Base-by-base conservation (phyloP, 2,329 filamentous ascomycete genomes). In the Stemphylium lycopersici region DNA sequence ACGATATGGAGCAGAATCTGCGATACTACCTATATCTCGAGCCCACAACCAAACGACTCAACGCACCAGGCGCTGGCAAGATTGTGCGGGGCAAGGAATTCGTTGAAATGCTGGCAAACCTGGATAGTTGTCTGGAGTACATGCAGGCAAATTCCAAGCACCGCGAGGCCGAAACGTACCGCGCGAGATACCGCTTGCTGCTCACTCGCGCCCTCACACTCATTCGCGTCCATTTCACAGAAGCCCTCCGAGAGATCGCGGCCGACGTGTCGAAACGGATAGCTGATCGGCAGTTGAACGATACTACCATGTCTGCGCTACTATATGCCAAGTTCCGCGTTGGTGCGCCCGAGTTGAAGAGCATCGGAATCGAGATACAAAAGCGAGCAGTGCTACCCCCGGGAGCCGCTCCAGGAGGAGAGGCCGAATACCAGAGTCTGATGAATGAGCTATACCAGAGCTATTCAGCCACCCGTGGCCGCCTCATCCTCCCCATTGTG, bases 1-100 rank as follows among this genome's bases (percentile, higher is more conserved):
- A 96, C 62, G 88, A 92, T 54, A 89, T 99, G 52, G 89, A 90
- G 22, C 90, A 90, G 20, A 96, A 97, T 65, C 80, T 97, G n/a
- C 88, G 93, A 70, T 97, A 96, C 76, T 99, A 99, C 74, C 86
- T 90, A 16, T 97, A 96, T 70, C 83, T 99, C 5, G 95, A 99
- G 61, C 92, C 89, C 41, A 92, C 93, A 56, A 96, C 92, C 0
- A 85, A 93, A 50, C 85, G 92, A 12, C 84, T 99, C 53, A 98
- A 98, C 79, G 93, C 93, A 0, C 93, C 95, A 0, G 92, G 93
- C 1, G 93, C 93, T 16, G 88, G 90, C 43, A 91, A 89, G 52
- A 82, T 96, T 50, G 93, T 97, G 13, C 89, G 93, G 40, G 88
- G 89, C 52, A 87, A 89, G 45, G 89, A 90, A 39, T 97, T 98